Conservation (phyloP, 2,329 filamentous ascomycete genomes). For the Epichloe sylvatica region DNA sequence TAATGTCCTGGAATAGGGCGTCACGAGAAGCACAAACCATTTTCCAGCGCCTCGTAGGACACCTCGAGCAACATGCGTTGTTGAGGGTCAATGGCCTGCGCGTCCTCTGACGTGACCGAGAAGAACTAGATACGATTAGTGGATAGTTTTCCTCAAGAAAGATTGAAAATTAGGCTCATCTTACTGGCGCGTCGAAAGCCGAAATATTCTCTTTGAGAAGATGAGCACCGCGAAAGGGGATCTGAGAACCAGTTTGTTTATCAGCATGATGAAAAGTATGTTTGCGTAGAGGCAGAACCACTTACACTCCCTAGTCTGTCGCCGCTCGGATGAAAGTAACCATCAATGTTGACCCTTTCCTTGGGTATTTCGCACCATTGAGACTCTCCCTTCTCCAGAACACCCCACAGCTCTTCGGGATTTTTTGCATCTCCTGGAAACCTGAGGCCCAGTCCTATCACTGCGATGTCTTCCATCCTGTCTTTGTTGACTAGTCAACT, state of each 20-base stretch:
- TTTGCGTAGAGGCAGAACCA: background rate
- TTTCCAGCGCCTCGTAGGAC: constrained; percentile 37
- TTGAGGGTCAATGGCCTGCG: constrained; percentile 38
- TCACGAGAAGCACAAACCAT: constrained; percentile 20
- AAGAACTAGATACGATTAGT: constrained; percentile 29
- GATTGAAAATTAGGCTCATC: constrained; percentile 6
- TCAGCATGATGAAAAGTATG: constrained; percentile 2
- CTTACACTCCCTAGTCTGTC: constrained; percentile 35
- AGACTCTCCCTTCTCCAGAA: constrained; percentile 28
- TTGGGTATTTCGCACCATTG: constrained; percentile 36
- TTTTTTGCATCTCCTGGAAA: constrained; percentile 37
- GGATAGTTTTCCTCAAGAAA: background rate
- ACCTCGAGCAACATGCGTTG: constrained; percentile 37
- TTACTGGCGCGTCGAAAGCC: constrained; percentile 35
- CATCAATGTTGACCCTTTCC: constrained; percentile 35
- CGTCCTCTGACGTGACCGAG: constrained; percentile 33
- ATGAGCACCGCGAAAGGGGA: constrained; percentile 34
- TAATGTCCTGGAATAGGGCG: background rate
- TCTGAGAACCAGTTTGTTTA: constrained; percentile 15
- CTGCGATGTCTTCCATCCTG: constrained; percentile 30
- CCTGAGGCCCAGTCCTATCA: constrained; percentile 37
- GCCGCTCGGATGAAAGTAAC: constrained; percentile 40
- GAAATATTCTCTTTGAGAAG: constrained; percentile 34
- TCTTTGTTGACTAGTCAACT: background rate
- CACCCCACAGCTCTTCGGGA: constrained; percentile 34